Conservation (phyloP, 495 filamentous ascomycete genomes). For the Podospora bellae-mahoneyi region DNA sequence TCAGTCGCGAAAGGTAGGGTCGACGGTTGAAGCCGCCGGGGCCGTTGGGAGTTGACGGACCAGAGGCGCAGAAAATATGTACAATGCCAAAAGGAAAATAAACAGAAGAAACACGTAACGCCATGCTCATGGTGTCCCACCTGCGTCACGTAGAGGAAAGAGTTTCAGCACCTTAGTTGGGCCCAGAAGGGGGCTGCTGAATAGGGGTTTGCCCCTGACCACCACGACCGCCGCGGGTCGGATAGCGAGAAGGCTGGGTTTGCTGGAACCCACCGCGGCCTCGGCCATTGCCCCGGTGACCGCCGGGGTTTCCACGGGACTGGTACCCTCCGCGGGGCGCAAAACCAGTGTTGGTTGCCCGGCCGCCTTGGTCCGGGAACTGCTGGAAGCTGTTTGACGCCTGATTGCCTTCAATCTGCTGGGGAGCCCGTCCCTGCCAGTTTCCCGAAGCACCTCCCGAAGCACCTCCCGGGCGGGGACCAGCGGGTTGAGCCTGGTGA, state of each 20-base stretch:
- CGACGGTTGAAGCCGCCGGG: background rate
- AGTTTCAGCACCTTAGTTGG: constrained; percentile 20
- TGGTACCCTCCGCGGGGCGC: constrained; percentile 37
- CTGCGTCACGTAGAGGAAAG: constrained; percentile 8
- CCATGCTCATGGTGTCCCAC: constrained; percentile 20
- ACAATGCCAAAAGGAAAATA: constrained; percentile 29
- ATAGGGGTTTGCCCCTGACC: constrained; percentile 28
- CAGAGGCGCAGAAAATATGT: constrained; percentile 29
- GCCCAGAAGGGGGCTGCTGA: constrained; percentile 33
- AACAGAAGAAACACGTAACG: constrained; percentile 17
- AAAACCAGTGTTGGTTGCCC: constrained; percentile 13
- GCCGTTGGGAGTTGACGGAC: constrained; percentile 12
- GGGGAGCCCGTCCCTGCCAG: constrained; percentile 20
- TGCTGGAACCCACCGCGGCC: constrained; percentile 36
- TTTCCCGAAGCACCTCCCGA: constrained; percentile 26
- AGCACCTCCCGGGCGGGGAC: constrained; percentile 19
- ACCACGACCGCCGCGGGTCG: constrained; percentile 45
- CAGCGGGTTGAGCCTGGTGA: constrained; percentile 20
- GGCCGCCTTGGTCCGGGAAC: background rate
- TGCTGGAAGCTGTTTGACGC: background rate
- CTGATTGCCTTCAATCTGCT: background rate
- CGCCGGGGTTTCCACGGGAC: constrained; percentile 36
- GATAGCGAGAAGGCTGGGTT: constrained; percentile 38
- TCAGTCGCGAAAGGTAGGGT: background rate
- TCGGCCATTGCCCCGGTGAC: constrained; percentile 34